phyloP scores from a whole-genome alignment of 2,329 filamentous ascomycete genomes.

The Diplodia corticola region DNA sequence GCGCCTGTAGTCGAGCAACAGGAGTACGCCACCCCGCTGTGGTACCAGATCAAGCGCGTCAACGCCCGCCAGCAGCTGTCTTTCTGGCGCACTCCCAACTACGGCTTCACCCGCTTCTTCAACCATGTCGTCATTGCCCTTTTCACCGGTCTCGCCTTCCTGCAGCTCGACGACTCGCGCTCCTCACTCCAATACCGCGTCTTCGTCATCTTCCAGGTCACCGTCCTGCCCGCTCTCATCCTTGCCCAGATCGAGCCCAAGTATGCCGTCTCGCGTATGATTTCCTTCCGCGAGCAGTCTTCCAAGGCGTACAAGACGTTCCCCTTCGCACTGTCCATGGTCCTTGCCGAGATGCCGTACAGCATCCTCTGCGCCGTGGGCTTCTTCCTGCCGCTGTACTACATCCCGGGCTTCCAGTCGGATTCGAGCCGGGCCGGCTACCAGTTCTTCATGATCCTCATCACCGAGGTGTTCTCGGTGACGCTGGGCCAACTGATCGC shows the following conservation, averaged over 20 bases:
- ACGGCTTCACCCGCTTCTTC: constrained; percentile 84
- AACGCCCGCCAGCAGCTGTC: constrained; percentile 70
- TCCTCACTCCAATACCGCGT: constrained; percentile 79
- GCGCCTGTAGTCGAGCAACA: constrained; percentile 56
- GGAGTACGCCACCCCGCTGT: constrained; percentile 79
- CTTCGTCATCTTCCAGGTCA: constrained; percentile 89
- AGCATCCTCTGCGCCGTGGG: constrained; percentile 73
- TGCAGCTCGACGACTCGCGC: constrained; percentile 74
- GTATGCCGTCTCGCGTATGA: constrained; percentile 75
- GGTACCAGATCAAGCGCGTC: constrained; percentile 77
- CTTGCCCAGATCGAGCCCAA: constrained; percentile 82
- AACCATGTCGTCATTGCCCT: constrained; percentile 78
- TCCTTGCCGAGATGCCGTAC: constrained; percentile 85
- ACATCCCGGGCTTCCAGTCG: constrained; percentile 71
- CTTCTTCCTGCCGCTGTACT: constrained; percentile 85
- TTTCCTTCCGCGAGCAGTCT: constrained; percentile 83
- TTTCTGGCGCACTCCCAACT: constrained; percentile 86
- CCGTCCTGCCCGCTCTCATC: constrained; percentile 79
- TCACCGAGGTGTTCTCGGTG: constrained; percentile 82
- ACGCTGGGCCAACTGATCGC: constrained; percentile 73
- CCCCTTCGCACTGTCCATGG: constrained; percentile 74
- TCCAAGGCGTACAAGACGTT: constrained; percentile 83
- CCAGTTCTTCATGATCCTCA: constrained; percentile 81
- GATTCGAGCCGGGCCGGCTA: constrained; percentile 71
- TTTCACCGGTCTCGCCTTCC: constrained; percentile 75